Evolutionary conservation across 2,329 filamentous ascomycete genomes (phyloP).

Genomic region (Cladosporium cucumerinum): DNA sequence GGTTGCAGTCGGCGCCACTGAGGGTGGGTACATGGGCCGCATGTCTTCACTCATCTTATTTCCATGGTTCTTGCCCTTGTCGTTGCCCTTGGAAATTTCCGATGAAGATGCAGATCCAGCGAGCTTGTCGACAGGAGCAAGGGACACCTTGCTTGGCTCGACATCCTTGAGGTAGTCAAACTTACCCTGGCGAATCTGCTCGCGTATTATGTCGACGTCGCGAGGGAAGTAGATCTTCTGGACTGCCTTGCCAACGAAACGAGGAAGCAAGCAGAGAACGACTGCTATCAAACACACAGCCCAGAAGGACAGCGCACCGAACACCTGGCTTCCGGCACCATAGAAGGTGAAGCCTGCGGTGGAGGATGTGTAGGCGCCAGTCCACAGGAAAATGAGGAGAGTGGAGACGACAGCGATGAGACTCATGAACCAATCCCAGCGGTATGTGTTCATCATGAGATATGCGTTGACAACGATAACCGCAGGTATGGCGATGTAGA

Average conservation of each 20-base stretch:
- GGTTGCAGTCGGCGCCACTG: conserved; percentile 70
- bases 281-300: conserved; percentile 74
- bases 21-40: conserved; percentile 89
- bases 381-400: conserved; percentile 92
- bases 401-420: conserved; percentile 79
- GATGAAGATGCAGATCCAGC: conserved; percentile 57
- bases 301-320: conserved; percentile 83
- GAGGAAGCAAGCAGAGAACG: conserved; percentile 78
- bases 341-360: conserved; percentile 65
- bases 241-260: conserved; percentile 79
- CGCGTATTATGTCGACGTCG: conserved; percentile 91
- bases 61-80: conserved; percentile 35
- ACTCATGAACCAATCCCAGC: conserved; percentile 96
- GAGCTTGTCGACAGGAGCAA: conserved; percentile 43
- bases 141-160: conserved; percentile 41
- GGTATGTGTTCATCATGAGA: conserved; percentile 91
- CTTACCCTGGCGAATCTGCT: conserved; percentile 79
- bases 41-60: conserved; percentile 75
- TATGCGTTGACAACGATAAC: conserved; percentile 90
- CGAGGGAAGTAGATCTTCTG: conserved; percentile 94
- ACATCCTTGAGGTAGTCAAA: conserved; percentile 69
- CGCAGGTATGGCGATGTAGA: conserved; percentile 79
- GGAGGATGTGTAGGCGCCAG: conserved; percentile 75
- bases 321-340: conserved; percentile 72
- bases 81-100: conserved; percentile 49